These are phyloP conservation scores for Rhizopogon rudus DNA, from an alignment of 768 basidiomycete species.

Conservation along the genomic window DNA sequence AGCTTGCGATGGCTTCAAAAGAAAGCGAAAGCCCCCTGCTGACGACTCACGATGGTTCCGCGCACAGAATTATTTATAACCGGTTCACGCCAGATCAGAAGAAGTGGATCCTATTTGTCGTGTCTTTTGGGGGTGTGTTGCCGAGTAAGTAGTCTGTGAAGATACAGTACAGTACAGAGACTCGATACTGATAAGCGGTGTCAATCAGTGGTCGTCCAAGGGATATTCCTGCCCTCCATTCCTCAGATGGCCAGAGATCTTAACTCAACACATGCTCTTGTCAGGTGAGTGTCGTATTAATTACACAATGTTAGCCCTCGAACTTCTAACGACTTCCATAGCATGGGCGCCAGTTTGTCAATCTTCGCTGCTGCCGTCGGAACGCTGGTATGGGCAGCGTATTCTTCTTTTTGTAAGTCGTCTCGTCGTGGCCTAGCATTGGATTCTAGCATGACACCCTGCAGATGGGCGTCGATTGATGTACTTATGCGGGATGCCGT, in stretches of 20 bases:
- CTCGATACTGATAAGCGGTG: neutral
- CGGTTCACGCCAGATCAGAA: slow-evolving; percentile 50
- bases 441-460: neutral
- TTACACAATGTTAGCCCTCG: neutral
- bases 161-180: neutral
- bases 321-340: slow-evolving; percentile 5
- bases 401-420: slow-evolving; percentile 38
- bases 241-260: slow-evolving; percentile 63
- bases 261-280: slow-evolving; percentile 44
- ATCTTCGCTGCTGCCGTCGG: slow-evolving; percentile 38
- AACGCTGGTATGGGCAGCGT: slow-evolving; percentile 41
- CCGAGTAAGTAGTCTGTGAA: slow-evolving; percentile 39
- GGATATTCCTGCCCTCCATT: slow-evolving; percentile 64
- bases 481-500: slow-evolving; percentile 42
- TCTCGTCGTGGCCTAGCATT: slow-evolving; percentile 2
- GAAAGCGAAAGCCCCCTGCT: neutral
- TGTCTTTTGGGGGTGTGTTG: slow-evolving; percentile 53
- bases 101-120: slow-evolving; percentile 44
- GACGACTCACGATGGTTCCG: neutral
- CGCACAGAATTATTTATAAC: neutral
- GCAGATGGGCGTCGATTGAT: slow-evolving; percentile 58
- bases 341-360: slow-evolving; percentile 44
- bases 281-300: slow-evolving; percentile 35
- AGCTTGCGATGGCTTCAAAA: neutral
- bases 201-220: slow-evolving; percentile 34